A percentile compares a stretch with the other conserved stretches of the same genome.
These are phyloP conservation scores for Articulospora tetracladia DNA, from an alignment of 495 filamentous ascomycete species.

Conservation along the genomic window DNA sequence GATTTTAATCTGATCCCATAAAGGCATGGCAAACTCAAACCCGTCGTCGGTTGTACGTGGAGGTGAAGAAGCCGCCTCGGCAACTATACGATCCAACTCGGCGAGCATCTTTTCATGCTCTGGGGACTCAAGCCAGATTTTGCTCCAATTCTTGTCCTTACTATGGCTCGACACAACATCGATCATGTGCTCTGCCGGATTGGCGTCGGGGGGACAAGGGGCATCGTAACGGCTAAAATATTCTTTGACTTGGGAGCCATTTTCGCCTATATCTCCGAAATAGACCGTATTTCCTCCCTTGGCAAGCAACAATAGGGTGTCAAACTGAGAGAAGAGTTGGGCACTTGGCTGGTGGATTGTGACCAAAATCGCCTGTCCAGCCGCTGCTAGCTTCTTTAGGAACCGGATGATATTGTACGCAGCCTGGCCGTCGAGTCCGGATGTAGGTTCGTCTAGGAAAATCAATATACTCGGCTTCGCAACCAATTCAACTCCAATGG, in stretches of 20 bases:
- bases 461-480: slow-evolving; percentile 79
- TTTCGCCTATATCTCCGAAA: slow-evolving; percentile 62
- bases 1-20: slow-evolving; percentile 29
- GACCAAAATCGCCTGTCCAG: slow-evolving; percentile 82
- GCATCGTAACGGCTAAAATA: slow-evolving; percentile 52
- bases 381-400: slow-evolving; percentile 73
- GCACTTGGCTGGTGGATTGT: slow-evolving; percentile 90
- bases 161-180: slow-evolving; percentile 62
- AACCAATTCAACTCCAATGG: slow-evolving; percentile 82
- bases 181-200: slow-evolving; percentile 54
- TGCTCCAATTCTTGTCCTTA: slow-evolving; percentile 41
- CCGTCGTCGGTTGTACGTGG: slow-evolving; percentile 25
- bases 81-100: slow-evolving; percentile 49
- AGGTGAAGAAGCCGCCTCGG: slow-evolving; percentile 25
- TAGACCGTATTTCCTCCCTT: slow-evolving; percentile 63
- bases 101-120: slow-evolving; percentile 32
- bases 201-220: slow-evolving; percentile 40
- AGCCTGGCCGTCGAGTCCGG: slow-evolving; percentile 76
- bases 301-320: slow-evolving; percentile 59
- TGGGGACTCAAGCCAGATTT: slow-evolving; percentile 37
- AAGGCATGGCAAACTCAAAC: slow-evolving; percentile 45
- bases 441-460: slow-evolving; percentile 88
- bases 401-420: slow-evolving; percentile 88
- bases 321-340: slow-evolving; percentile 77
- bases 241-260: slow-evolving; percentile 36